Evolutionary conservation across 257 asterid species (phyloP), one percentile per base, ranked within the genome.

Genomic region (Avicennia marina): DNA sequence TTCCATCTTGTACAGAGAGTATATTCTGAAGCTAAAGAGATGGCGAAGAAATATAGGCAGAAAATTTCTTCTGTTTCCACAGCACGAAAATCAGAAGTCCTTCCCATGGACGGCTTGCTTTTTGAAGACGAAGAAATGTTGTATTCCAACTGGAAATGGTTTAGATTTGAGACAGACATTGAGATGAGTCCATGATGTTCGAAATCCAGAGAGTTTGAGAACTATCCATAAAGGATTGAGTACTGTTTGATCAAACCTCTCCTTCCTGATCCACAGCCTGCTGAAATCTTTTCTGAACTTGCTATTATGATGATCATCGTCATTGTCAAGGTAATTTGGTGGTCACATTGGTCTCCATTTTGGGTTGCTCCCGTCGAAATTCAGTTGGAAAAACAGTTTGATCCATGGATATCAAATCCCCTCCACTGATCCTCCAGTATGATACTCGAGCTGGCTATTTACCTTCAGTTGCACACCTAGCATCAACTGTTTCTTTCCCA

Each of bases 121-220:
- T 88, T 88, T 11, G 85, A 70, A 70, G 88, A 83, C 34, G 97
- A 84, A 66, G 95, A 80, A 70, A 80, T 52, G 50, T 33, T 78
- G 56, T 80, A 81, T 61, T 81, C 97, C 53, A 89, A 88, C 76
- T 89, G 97, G 95, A 71, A 78, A 60, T 93, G 98, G 97, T 89
- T 93, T 47, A 75, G 70, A 52, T 93, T 93, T 29, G 86, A 86
- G 58, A 69, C 71, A 57, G 84, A 75, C 25, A 18, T 19, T 22
- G 64, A 61, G 52, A 58, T 66, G 33, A 67, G 46, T 53, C 60
- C 67, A 8, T 77, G 67, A 68, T 3, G 10, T n/a, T 24, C 18
- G 34, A 65, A 19, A 49, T 34, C 10, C 26, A 6, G 51, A 45
- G 21, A 22, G 58, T 20, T 22, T 1, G 13, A 45, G 45, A 58